phyloP scores from a whole-genome alignment of 2,329 filamentous ascomycete species.

The Xylaria sp. region DNA sequence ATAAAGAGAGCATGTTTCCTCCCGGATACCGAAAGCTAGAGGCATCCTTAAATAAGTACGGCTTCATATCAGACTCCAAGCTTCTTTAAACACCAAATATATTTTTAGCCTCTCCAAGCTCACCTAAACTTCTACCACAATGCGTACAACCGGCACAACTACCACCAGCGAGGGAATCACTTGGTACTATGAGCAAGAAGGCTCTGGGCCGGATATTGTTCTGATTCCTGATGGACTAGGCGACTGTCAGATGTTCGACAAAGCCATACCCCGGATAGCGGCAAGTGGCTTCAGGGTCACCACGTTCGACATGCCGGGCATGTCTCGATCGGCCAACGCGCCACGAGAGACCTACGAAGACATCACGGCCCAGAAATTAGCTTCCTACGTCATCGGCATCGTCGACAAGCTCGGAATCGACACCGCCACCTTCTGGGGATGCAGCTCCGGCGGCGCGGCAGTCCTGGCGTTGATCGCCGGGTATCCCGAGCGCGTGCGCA shows the following conservation, averaged over 20 bases:
- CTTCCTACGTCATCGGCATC: constrained; percentile 26
- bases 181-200: constrained; percentile 31
- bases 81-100: neutral
- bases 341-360: constrained; percentile 21
- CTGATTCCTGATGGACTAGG: constrained; percentile 28
- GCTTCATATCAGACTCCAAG: neutral
- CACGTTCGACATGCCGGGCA: constrained; percentile 30
- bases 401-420: constrained; percentile 24
- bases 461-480: constrained; percentile 20
- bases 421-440: constrained; percentile 28
- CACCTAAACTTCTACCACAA: neutral
- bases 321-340: constrained; percentile 24
- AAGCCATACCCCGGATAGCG: constrained; percentile 19
- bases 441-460: constrained; percentile 26
- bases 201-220: constrained; percentile 26
- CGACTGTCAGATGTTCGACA: constrained; percentile 29
- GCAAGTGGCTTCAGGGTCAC: constrained; percentile 24
- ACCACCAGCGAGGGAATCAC: constrained; percentile 26
- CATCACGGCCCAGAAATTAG: constrained; percentile 25
- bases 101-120: neutral
- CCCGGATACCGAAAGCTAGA: neutral
- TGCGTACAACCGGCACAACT: constrained; percentile 24
- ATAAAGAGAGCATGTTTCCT: constrained; percentile 4
- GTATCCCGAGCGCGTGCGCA: constrained; percentile 28
- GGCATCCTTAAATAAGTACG: neutral